phyloP scores from a whole-genome alignment of 805 yeast species.

The Clavispora asparagi region DNA sequence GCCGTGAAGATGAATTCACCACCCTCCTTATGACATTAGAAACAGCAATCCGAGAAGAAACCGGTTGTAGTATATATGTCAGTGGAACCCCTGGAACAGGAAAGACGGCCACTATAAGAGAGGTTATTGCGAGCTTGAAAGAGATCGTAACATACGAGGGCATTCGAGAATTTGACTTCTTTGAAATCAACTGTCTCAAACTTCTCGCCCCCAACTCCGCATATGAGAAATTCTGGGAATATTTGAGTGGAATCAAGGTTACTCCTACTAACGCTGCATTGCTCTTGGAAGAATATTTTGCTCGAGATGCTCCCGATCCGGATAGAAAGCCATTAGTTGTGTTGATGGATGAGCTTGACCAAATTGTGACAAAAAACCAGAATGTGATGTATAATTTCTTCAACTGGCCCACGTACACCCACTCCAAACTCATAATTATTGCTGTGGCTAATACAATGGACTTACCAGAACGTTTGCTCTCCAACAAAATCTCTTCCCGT shows the following conservation, averaged over 20 bases:
- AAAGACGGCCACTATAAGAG: conserved; percentile 88
- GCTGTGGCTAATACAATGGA: conserved; percentile 99
- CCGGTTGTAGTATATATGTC: conserved; percentile 82
- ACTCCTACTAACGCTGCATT: conserved; percentile 62
- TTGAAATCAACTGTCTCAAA: conserved; percentile 90
- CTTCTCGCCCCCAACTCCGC: conserved; percentile 73
- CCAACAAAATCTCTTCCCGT: conserved; percentile 87
- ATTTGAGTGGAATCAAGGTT: conserved; percentile 52
- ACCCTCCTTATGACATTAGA: conserved; percentile 65
- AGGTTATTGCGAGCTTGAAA: conserved; percentile 39
- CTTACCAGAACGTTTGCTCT: conserved; percentile 80
- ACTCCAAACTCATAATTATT: conserved; percentile 77
- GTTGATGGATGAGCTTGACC: conserved; percentile 89
- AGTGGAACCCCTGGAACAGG: conserved; percentile 99
- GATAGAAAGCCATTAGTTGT: conserved; percentile 59
- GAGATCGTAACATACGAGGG: neutral
- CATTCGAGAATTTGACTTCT: conserved; percentile 68
- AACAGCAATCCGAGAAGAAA: conserved; percentile 59
- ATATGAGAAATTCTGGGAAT: conserved; percentile 79
- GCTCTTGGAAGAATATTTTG: conserved; percentile 67
- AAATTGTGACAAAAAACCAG: conserved; percentile 76
- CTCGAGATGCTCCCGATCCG: conserved; percentile 20
- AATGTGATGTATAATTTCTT: conserved; percentile 91
- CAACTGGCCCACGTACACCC: conserved; percentile 89
- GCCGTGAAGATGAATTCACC: conserved; percentile 80